Conservation (phyloP, 164 flowering plant genomes). For the Vitis amurensis region DNA sequence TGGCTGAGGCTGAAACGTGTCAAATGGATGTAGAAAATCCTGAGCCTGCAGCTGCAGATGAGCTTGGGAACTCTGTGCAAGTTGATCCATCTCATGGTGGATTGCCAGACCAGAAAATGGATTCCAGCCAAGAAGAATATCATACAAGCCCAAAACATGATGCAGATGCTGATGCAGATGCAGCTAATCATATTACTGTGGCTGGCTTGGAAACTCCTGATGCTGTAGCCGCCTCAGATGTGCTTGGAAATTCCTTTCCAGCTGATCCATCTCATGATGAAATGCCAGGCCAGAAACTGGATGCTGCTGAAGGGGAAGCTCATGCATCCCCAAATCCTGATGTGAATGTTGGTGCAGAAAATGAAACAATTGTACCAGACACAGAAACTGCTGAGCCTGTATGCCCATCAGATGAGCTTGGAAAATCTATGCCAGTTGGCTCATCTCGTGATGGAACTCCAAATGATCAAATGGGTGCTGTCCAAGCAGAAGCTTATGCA, state of each 20-base stretch:
- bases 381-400: conserved; percentile 9
- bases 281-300: too few species aligned
- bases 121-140: too few species aligned
- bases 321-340: too few species aligned
- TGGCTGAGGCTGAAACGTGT: conserved; percentile 23
- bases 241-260: neutral
- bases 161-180: too few species aligned
- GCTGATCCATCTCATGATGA: conserved; percentile 4
- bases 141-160: too few species aligned
- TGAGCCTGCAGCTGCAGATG: conserved; percentile 10
- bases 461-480: conserved; percentile 5
- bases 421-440: conserved; percentile 7
- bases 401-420: conserved; percentile 7
- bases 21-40: conserved; percentile 9
- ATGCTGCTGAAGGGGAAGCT: too few species aligned
- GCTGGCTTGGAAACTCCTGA: too few species aligned
- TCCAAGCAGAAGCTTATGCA: conserved; percentile 9
- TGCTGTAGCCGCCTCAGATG: conserved; percentile 3
- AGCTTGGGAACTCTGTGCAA: conserved; percentile 6
- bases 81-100: conserved; percentile 10
- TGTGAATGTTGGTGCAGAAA: too few species aligned
- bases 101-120: neutral
- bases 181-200: too few species aligned
- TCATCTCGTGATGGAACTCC: conserved; percentile 10
- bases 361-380: neutral